Base-by-base conservation (phyloP, 2,329 filamentous ascomycete species). In the Tricladium varicosporioides region DNA sequence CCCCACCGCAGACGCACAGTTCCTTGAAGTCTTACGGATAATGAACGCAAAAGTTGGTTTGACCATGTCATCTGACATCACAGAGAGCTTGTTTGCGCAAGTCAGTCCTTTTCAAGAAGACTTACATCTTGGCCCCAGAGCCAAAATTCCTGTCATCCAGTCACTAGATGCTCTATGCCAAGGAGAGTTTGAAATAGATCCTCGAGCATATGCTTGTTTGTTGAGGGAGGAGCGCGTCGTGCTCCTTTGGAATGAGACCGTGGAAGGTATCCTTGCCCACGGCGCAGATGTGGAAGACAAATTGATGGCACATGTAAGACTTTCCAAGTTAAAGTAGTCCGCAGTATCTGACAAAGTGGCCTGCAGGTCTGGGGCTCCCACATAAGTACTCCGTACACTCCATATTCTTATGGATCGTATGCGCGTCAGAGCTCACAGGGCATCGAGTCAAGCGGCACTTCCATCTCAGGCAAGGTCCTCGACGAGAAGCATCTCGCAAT, bases 341-440 rank as follows among this genome's bases (percentile, higher is more conserved):
- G 44, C 11, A 19, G 16, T 19, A 13, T 56, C 42, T 18, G 27
- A 45, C 5, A 2, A n/a, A n/a, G 10, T 18, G 27, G 11, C n/a
- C 14, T 51, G 8, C 48, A 64, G 62, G 62, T 64, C 14, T 64
- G 62, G 62, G 62, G 62, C 14, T 60, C 58, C 27, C 59, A 61
- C 18, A 63, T 61, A 55, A 57, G 61, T 15, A 57, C 59, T 5
- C 36, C 49, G 15, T 48, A 47, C 10, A 57, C 60, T 2, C 60
- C 60, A 40, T 27, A 27, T 27, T 27, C 22, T 27, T 58, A 58
- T 33, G 27, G 58, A 27, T 63, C 58, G n/a, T 51, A 51, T 47
- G 55, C 27, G 40, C 59, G 22, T 47, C 50, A 36, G 22, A 27
- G 7, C 22, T 27, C 22, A 52, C 51, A 48, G 19, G 53, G 46